Evolutionary conservation across 805 yeast genomes (phyloP).

Genomic region (Priceomyces haplophilus): DNA sequence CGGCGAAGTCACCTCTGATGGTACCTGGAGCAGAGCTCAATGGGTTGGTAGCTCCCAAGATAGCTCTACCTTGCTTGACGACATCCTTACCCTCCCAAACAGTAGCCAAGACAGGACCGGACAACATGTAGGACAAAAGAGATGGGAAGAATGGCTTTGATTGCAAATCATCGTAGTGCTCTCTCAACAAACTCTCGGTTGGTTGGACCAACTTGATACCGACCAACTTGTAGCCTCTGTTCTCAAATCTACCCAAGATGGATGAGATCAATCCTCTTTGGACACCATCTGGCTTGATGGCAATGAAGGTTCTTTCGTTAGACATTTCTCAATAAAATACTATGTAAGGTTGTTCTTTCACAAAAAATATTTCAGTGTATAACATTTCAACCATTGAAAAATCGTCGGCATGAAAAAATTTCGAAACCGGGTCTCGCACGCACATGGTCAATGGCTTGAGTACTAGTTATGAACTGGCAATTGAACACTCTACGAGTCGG

Average conservation of each 20-base stretch:
- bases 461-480: no score
- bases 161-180: conserved; percentile 94
- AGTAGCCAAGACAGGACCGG: conserved; percentile 98
- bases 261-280: conserved; percentile 95
- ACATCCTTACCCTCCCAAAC: conserved; percentile 99
- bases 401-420: conserved; percentile 8
- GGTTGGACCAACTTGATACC: conserved; percentile 91
- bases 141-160: conserved; percentile 98
- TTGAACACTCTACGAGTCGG: no score
- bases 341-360: neutral
- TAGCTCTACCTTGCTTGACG: conserved; percentile 96
- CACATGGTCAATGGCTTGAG: no score
- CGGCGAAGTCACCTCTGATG: conserved; percentile 98
- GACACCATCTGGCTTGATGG: conserved; percentile 99
- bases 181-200: conserved; percentile 79
- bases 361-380: neutral
- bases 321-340: conserved; percentile 39
- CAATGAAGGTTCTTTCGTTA: conserved; percentile 86
- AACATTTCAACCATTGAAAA: neutral
- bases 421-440: conserved; percentile 2
- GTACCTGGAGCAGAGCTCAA: conserved; percentile 97
- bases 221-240: conserved; percentile 96
- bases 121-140: conserved; percentile 90
- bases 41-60: conserved; percentile 99
- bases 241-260: conserved; percentile 90